Base-by-base conservation (phyloP, 2,329 filamentous ascomycete genomes). In the Phoma sp. region DNA sequence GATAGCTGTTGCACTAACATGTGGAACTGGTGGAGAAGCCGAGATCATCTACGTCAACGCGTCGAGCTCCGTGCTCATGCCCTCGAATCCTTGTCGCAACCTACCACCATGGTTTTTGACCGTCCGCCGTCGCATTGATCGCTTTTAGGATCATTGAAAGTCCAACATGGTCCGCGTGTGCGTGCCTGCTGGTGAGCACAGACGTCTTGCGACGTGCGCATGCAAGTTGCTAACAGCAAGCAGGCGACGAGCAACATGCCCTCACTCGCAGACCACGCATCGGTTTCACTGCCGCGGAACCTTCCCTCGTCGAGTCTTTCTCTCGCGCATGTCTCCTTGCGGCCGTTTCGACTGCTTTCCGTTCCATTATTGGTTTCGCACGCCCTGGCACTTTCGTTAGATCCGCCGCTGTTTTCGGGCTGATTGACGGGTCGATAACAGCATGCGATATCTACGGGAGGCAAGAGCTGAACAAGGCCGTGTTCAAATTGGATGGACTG, bases 141-240 rank as follows among this genome's bases (percentile, higher is more conserved):
- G 27, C 33, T 29, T 5, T 19, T 38, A 19, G 15, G 25, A 25
- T 15, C 31, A 39, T 9, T 40, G 15, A 17, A 21, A 49, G 24
- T 10, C 24, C 37, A 67, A 40, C 9, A 69, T 68, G 63, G 66
- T 68, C 46, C 63, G 61, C 27, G 45, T 69, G 15, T 64, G 63
- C 36, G 55, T 68, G n/a, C 60, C 66, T 35, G 62, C 61, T 60
- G 66, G 66, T 64, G 38, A 39, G 41, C 25, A 6, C 13, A 0
- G 12, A 43, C 10, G 1, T 19, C 15, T 4, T 40, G 36, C 13
- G 22, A 10, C 6, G 17, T 13, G 7, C 9, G 17, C 22, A 10
- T 24, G 19, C 17, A 39, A 6, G 3, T 25, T 31, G 29, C 55
- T 67, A 46, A 68, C 50, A 10, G 6, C 17, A 2, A 8, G 5